Conservation (phyloP, 345 rosid genomes). For the Euphorbia pulcherrima region DNA sequence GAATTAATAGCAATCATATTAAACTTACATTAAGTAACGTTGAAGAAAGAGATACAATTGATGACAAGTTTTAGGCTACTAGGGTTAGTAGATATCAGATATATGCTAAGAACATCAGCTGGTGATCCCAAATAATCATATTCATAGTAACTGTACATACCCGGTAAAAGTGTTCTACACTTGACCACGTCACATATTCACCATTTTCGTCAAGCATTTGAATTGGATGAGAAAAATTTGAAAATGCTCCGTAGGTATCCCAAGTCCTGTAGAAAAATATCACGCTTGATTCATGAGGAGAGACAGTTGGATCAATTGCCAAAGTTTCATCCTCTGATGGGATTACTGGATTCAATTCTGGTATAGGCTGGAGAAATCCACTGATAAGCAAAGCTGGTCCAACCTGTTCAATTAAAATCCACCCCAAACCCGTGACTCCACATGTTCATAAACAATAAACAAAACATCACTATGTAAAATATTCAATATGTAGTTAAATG, state of each 20-base stretch:
- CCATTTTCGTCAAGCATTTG: constrained; percentile 57
- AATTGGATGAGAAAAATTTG: constrained; percentile 84
- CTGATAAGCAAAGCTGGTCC: constrained; percentile 92
- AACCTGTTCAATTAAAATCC: no score
- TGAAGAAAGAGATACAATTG: no score
- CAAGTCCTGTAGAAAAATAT: constrained; percentile 89
- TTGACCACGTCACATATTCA: constrained; percentile 61
- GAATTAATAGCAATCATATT: background rate
- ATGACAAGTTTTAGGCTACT: background rate
- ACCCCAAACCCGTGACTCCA: no score
- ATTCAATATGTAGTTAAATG: no score
- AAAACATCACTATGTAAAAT: background rate
- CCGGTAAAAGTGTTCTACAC: constrained; percentile 95
- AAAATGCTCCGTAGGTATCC: constrained; percentile 93
- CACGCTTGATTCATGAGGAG: constrained; percentile 62
- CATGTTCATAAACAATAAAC: no score
- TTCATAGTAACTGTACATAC: constrained; percentile 34
- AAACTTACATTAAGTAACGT: no score
- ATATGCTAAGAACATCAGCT: background rate
- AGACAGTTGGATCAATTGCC: constrained; percentile 73
- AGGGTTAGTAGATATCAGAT: background rate
- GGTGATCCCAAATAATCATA: no score
- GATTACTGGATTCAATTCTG: constrained; percentile 69
- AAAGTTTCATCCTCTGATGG: constrained; percentile 80
- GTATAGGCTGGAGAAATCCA: constrained; percentile 90